Evolutionary conservation across 345 rosid genomes (phyloP).

Genomic region (Eucalyptus microcorys): DNA sequence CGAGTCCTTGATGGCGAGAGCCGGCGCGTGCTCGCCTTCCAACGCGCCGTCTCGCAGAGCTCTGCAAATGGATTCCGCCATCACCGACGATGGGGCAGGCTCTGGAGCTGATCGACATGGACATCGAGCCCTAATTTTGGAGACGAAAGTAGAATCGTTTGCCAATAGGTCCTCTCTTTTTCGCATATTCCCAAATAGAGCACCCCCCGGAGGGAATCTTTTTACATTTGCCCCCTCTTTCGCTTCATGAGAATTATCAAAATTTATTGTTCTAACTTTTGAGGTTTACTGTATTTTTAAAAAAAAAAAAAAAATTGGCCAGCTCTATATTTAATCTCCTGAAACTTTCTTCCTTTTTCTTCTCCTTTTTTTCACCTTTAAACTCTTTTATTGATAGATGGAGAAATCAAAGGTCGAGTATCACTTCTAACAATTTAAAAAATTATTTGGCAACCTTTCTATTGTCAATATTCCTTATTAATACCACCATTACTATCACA

Average conservation of each 20-base stretch:
- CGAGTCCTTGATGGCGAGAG: slow-evolving; percentile 68
- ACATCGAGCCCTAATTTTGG: slow-evolving; percentile 7
- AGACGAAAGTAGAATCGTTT: neutral
- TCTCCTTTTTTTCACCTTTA: neutral
- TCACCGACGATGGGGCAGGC: slow-evolving; percentile 17
- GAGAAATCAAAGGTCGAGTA: neutral
- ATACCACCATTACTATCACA: neutral
- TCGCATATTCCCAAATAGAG: neutral
- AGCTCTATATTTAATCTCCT: neutral
- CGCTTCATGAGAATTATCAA: neutral
- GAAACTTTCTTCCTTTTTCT: neutral
- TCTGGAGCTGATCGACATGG: neutral
- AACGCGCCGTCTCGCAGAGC: slow-evolving; percentile 69
- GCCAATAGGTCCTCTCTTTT: neutral
- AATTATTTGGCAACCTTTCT: neutral
- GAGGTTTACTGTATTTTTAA: neutral
- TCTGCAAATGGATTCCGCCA: slow-evolving; percentile 79
- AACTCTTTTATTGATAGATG: neutral
- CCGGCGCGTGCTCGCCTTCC: slow-evolving; percentile 76
- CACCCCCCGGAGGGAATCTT: neutral
- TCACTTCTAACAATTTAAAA: neutral
- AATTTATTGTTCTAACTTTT: neutral
- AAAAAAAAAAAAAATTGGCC: neutral
- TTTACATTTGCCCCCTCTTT: neutral
- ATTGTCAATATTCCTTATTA: neutral